phyloP scores from a whole-genome alignment of 164 flowering plant genomes.

The Vitis labrusca region DNA sequence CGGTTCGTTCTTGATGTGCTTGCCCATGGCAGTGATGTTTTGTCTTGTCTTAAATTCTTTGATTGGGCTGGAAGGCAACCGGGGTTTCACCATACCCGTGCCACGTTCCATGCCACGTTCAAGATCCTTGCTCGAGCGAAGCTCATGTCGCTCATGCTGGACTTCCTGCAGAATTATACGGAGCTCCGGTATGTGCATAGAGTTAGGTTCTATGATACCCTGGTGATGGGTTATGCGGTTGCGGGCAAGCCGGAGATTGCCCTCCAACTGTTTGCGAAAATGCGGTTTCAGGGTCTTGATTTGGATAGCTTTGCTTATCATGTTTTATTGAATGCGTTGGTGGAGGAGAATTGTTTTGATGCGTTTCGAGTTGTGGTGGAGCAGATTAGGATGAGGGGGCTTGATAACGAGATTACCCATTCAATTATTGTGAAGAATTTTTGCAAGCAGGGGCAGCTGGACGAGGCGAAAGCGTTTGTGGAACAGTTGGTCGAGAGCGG shows the following conservation, averaged over 20 bases:
- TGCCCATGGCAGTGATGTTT: constrained; percentile 34
- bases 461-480: constrained; percentile 37
- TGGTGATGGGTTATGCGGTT: constrained; percentile 80
- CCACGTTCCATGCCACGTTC: constrained; percentile 65
- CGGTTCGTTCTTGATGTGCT: too few species aligned
- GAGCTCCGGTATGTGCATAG: constrained; percentile 8
- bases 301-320: constrained; percentile 60
- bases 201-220: constrained; percentile 42
- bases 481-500: constrained; percentile 23
- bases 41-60: constrained; percentile 72
- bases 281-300: constrained; percentile 77
- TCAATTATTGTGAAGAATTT: constrained; percentile 52
- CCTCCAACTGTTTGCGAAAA: constrained; percentile 63
- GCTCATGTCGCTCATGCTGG: constrained; percentile 47
- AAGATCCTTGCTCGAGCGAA: constrained; percentile 53
- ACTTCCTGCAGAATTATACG: constrained; percentile 39
- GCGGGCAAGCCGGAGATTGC: constrained; percentile 75
- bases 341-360: constrained; percentile 56
- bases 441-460: constrained; percentile 52
- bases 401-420: constrained; percentile 40
- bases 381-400: constrained; percentile 60
- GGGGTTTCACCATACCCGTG: constrained; percentile 60
- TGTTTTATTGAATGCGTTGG: constrained; percentile 72
- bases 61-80: constrained; percentile 88
- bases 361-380: constrained; percentile 35